These are phyloP conservation scores for Bondarzewia mesenterica DNA, from an alignment of 1,284 basidiomycete genomes.

Conservation along the genomic window DNA sequence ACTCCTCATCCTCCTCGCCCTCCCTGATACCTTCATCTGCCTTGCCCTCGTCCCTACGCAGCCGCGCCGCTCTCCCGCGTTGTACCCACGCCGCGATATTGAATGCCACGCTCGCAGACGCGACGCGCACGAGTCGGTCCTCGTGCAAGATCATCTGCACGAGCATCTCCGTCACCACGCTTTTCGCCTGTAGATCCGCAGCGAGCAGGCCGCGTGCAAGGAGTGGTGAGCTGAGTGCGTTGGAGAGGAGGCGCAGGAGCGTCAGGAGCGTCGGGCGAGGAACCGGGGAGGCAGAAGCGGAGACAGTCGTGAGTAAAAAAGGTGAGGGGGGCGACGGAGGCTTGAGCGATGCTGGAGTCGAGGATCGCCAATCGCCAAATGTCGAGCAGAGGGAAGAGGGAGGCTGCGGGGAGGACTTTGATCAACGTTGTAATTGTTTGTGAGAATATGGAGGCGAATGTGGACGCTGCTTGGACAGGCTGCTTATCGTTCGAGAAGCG, in stretches of 20 bases:
- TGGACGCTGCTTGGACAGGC: constrained; percentile 7
- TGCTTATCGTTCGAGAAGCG: constrained; percentile 27
- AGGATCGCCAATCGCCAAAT: constrained; percentile 77
- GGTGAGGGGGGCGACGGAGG: constrained; percentile 35
- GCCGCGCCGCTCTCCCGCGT: constrained; percentile 39
- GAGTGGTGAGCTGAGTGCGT: constrained; percentile 51
- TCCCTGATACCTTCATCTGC: constrained; percentile 19
- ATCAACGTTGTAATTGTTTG: constrained; percentile 39
- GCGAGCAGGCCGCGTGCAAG: constrained; percentile 48
- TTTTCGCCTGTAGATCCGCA: constrained; percentile 10
- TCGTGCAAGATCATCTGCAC: constrained; percentile 30
- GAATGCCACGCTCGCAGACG: constrained; percentile 77
- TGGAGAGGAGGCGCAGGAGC: constrained; percentile 66
- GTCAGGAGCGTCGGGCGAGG: constrained; percentile 53
- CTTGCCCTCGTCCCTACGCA: constrained; percentile 23
- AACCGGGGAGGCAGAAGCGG: constrained; percentile 14
- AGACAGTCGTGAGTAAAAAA: constrained; percentile 28
- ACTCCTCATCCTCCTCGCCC: constrained; percentile 58
- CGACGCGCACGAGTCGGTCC: constrained; percentile 63
- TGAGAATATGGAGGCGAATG: constrained; percentile 34
- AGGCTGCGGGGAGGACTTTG: constrained; percentile 40
- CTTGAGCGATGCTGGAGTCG: constrained; percentile 34
- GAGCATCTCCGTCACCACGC: constrained; percentile 32
- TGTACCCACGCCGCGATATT: constrained; percentile 67
- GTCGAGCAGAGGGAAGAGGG: constrained; percentile 78